phyloP scores from a whole-genome alignment of 2,329 filamentous ascomycete genomes.

The Alternaria rosae region DNA sequence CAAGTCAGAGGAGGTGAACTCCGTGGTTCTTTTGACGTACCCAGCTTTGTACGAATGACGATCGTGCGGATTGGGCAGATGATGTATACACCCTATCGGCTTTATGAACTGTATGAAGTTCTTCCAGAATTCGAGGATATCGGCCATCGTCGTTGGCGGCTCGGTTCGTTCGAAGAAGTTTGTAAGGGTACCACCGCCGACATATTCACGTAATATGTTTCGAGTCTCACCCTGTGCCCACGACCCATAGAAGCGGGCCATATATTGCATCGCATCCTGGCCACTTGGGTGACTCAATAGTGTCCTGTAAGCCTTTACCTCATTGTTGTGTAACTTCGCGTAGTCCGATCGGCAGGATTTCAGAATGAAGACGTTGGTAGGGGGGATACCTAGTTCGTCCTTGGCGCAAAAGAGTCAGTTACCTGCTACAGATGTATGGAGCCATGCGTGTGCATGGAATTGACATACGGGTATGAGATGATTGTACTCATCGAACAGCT shows the following conservation, averaged over 20 bases:
- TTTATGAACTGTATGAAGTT: slow-evolving; percentile 35
- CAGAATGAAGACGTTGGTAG: slow-evolving; percentile 18
- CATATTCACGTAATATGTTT: slow-evolving; percentile 50
- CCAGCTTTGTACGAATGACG: neutral
- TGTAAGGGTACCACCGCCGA: slow-evolving; percentile 42
- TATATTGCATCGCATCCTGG: slow-evolving; percentile 2
- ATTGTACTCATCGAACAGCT: slow-evolving; percentile 19
- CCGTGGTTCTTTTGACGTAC: neutral
- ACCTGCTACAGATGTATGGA: accelerated
- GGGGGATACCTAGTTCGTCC: neutral
- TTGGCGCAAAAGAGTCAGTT: neutral
- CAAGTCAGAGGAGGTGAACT: accelerated
- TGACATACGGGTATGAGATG: neutral
- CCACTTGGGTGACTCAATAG: neutral
- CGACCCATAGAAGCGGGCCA: slow-evolving; percentile 25
- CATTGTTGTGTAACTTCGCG: slow-evolving; percentile 17
- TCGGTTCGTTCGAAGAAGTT: slow-evolving; percentile 30
- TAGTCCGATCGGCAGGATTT: slow-evolving; percentile 20
- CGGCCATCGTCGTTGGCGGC: slow-evolving; percentile 30
- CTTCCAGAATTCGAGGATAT: slow-evolving; percentile 45
- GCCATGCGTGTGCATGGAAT: neutral
- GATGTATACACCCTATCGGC: slow-evolving; percentile 39
- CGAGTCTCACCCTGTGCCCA: slow-evolving; percentile 26
- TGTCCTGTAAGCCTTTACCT: slow-evolving; percentile 17
- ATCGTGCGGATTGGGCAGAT: slow-evolving; percentile 6